A percentile compares a stretch with the other conserved stretches of the same genome.
Conservation (phyloP, 2,329 filamentous ascomycete genomes). For the Paecilomyces variotii region DNA sequence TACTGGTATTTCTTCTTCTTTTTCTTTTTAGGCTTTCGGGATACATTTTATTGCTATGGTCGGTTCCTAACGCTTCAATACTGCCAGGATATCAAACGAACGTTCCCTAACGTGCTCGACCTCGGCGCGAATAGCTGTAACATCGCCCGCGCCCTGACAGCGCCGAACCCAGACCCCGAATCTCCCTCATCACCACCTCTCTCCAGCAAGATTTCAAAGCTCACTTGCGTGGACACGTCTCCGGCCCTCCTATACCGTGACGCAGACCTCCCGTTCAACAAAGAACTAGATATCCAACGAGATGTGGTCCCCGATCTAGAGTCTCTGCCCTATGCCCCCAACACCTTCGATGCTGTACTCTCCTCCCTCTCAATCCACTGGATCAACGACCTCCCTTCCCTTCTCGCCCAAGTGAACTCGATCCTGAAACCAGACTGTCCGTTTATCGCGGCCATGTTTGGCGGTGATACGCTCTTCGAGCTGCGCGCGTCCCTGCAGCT, state of each 20-base stretch:
- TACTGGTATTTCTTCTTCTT: conserved; percentile 52
- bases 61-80: conserved; percentile 8
- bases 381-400: conserved; percentile 90
- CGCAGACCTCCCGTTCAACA: conserved; percentile 57
- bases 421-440: conserved; percentile 83
- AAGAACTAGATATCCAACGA: conserved; percentile 61
- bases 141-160: conserved; percentile 71
- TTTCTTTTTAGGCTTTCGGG: background rate
- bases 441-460: conserved; percentile 93
- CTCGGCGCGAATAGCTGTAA: conserved; percentile 95
- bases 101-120: conserved; percentile 77
- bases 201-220: conserved; percentile 59
- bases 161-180: conserved; percentile 57
- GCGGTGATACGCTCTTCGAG: conserved; percentile 89
- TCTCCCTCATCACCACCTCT: conserved; percentile 45
- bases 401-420: conserved; percentile 76
- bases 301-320: conserved; percentile 62
- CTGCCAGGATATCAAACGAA: conserved; percentile 79
- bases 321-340: conserved; percentile 64
- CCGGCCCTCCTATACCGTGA: conserved; percentile 72
- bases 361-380: conserved; percentile 89
- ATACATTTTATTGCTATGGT: background rate
- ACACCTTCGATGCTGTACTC: conserved; percentile 80
- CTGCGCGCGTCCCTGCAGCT: conserved; percentile 87
- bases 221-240: conserved; percentile 79